Conservation (phyloP, 345 rosid genomes). For the Pugionium dolabratum region DNA sequence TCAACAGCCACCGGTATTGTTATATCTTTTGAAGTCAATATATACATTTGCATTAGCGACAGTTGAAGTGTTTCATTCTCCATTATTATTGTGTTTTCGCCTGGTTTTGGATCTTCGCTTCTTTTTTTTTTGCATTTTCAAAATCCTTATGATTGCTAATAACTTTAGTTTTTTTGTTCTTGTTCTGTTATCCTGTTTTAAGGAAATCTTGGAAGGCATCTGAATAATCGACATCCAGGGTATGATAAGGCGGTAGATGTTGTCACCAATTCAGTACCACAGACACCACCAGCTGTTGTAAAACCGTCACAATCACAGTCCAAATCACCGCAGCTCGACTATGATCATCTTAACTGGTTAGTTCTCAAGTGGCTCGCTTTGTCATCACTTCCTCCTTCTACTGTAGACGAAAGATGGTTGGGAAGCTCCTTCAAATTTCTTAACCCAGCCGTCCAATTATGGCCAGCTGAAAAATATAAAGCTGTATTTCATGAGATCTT, state of each 20-base stretch:
- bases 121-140: no score
- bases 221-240: conserved; percentile 88
- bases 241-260: conserved; percentile 71
- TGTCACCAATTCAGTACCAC: conserved; percentile 52
- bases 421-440: conserved; percentile 80
- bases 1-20: conserved; percentile 88
- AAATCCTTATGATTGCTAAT: not conserved
- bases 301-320: conserved; percentile 60
- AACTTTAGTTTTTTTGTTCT: not conserved
- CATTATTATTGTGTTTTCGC: not conserved
- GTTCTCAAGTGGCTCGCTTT: conserved; percentile 81
- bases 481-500: conserved; percentile 68
- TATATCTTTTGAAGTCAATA: conserved; percentile 2
- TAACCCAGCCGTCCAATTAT: conserved; percentile 72
- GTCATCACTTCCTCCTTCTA: conserved; percentile 82
- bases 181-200: conserved; percentile 27
- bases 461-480: conserved; percentile 75
- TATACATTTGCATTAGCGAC: not conserved
- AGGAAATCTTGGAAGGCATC: conserved; percentile 95
- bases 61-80: not conserved
- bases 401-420: conserved; percentile 75
- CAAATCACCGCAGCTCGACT: conserved; percentile 63
- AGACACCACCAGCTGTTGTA: conserved; percentile 38
- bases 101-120: no score
- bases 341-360: conserved; percentile 92